Base-by-base conservation (phyloP, 2,329 filamentous ascomycete genomes). In the Lecanosticta acicola region DNA sequence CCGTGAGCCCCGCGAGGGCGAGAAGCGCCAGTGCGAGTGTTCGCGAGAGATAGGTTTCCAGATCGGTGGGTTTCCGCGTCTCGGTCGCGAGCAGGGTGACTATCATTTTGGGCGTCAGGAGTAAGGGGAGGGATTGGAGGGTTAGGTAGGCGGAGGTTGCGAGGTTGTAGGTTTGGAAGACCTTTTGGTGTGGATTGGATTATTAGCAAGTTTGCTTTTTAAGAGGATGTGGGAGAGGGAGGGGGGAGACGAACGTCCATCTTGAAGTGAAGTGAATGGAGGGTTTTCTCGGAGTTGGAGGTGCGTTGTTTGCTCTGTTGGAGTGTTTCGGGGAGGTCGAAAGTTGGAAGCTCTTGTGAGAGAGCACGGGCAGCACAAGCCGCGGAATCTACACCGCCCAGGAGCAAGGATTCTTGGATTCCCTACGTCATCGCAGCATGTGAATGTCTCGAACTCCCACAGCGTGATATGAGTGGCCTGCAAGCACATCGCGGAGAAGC, bases 41-140 rank as follows among this genome's bases (percentile, higher is more conserved):
- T 34, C 85, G 83, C 41, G 80, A 80, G 64, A 90, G 82, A 73
- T 91, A 91, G 45, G 78, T 68, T 66, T 89, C 84, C 24, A 87
- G 71, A 18, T 68, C 81, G 76, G 66, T 45, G 75, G 74, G 44
- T 75, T 67, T 53, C 76, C 71, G 49, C 76, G 74, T 32, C 76
- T 71, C 41, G 75, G 73, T 2, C 76, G 74, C 29, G 83, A 62
- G 72, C 50, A 84, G 66, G 9, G 77, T 71, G 45, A 79, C 71
- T 17, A 85, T 78, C 55, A 85, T 71, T 19, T 75, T 78, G 0
- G 83, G 83, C 4, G 76, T 74, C 3, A 75, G 56, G 43, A 84
- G 72, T 49, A 85, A 70, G 0, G 80, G 72, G 9, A 79, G 53
- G 7, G 70, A 62, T 63, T 73, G 70, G 7, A 68, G 54, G 16